Conservation (phyloP, 2,329 filamentous ascomycete species). For the Scedosporium dehoogii region DNA sequence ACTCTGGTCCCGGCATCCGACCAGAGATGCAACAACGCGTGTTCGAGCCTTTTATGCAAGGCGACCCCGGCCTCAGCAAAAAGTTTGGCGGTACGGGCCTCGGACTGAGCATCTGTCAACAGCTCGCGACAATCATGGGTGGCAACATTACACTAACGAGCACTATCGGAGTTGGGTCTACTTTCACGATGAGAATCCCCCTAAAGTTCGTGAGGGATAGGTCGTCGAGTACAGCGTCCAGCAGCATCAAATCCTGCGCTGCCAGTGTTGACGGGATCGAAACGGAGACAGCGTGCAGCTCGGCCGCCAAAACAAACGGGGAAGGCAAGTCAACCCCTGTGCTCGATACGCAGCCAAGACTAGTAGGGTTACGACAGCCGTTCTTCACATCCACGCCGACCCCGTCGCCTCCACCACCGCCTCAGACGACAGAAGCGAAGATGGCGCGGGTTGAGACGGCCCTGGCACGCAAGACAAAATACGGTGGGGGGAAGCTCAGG, state of each 20-base stretch:
- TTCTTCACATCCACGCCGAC: slow-evolving; percentile 53
- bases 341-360: slow-evolving; percentile 60
- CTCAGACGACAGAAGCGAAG: slow-evolving; percentile 42
- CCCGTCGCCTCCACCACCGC: slow-evolving; percentile 9
- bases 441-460: slow-evolving; percentile 53
- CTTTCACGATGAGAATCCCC: slow-evolving; percentile 75
- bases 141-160: slow-evolving; percentile 66
- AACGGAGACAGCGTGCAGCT: slow-evolving; percentile 23
- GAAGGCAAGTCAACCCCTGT: slow-evolving; percentile 24
- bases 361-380: slow-evolving; percentile 74
- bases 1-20: slow-evolving; percentile 80
- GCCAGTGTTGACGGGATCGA: slow-evolving; percentile 34
- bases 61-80: slow-evolving; percentile 79
- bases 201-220: slow-evolving; percentile 65
- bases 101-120: slow-evolving; percentile 80
- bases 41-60: slow-evolving; percentile 91
- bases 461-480: slow-evolving; percentile 47
- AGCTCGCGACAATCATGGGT: slow-evolving; percentile 74
- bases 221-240: slow-evolving; percentile 44
- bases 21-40: slow-evolving; percentile 68
- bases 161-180: slow-evolving; percentile 62
- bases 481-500: slow-evolving; percentile 52
- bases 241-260: slow-evolving; percentile 40
- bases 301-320: slow-evolving; percentile 14
- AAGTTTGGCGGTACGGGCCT: slow-evolving; percentile 85